Base-by-base conservation (phyloP, 495 filamentous ascomycete genomes). In the Mytilinidion resinicola region DNA sequence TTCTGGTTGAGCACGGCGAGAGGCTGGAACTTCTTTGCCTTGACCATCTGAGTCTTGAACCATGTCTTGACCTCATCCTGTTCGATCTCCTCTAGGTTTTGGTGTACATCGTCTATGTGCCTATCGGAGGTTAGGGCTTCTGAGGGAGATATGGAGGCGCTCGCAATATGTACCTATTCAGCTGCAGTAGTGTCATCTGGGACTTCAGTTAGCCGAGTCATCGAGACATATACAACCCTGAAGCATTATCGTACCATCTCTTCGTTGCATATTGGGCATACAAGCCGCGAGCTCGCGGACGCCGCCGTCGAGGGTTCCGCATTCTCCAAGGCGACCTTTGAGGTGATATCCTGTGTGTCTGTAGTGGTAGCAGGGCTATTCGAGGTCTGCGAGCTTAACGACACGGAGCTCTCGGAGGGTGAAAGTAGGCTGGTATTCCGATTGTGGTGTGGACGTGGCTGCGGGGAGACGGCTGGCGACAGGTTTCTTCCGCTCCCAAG, bases 1-100 rank as follows among this genome's bases (percentile, higher is more conserved):
- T 96, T 98, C 73, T 96, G 92, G 72, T 96, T 96, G 11, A 91
- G 74, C 11, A 89, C 85, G 0, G 90, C 91, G 1, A 98, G 80
- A 0, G 93, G 93, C 64, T 98, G 95, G 70, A 98, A 98, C 38
- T 84, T 85, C 72, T 95, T 96, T 15, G 93, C 95, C 70, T 96
- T 96, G 49, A 88, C 80, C 77, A 98, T 95, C 70, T 96, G 93
- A 62, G 87, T 85, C 73, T 93, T 86, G 77, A 98, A 96, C 93
- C 93, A 98, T 53, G 88, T 92, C 75, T 95, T 95, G 59, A 96
- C 92, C 73, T 98, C 90, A 72, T 96, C 92, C 67, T 97, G 95
- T 65, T 89, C 88, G 52, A 88, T 81, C 56, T 90, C 89, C 71
- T 95, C 90, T n/a, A 97, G 80, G 61, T 96, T 90, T 60, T 91